These are phyloP conservation scores for Pseudozyma hubeiensis DNA, from an alignment of 1,284 basidiomycete genomes.

Conservation along the genomic window DNA sequence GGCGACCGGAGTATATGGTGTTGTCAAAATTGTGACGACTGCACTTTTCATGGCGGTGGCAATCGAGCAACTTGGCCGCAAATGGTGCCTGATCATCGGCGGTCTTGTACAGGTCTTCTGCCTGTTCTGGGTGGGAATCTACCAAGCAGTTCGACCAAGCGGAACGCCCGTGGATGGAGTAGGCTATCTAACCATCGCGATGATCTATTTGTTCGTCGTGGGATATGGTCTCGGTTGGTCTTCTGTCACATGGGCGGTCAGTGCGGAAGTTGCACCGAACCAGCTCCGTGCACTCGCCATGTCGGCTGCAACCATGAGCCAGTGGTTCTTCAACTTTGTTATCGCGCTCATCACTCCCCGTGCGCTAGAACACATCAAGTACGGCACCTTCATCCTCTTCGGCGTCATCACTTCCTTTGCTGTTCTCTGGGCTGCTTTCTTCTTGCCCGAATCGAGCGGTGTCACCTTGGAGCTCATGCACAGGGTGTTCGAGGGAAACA, in stretches of 20 bases:
- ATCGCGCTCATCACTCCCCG: slow-evolving; percentile 64
- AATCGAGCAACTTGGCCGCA: slow-evolving; percentile 52
- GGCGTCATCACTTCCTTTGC: slow-evolving; percentile 52
- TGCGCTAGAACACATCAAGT: slow-evolving; percentile 60
- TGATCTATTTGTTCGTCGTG: slow-evolving; percentile 47
- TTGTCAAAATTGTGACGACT: slow-evolving; percentile 49
- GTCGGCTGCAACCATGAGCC: slow-evolving; percentile 48
- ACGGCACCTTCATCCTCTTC: slow-evolving; percentile 63
- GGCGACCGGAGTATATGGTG: slow-evolving; percentile 50
- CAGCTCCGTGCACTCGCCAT: slow-evolving; percentile 66
- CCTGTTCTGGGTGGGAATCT: slow-evolving; percentile 48
- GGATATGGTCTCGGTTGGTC: slow-evolving; percentile 46
- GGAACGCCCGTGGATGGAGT: slow-evolving; percentile 37
- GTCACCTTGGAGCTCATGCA: slow-evolving; percentile 63
- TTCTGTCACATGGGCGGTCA: slow-evolving; percentile 54
- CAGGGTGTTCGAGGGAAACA: slow-evolving; percentile 58
- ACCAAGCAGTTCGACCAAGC: slow-evolving; percentile 39
- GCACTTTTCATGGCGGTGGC: slow-evolving; percentile 40
- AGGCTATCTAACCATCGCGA: slow-evolving; percentile 44
- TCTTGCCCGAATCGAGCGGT: slow-evolving; percentile 62
- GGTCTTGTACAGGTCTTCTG: slow-evolving; percentile 43
- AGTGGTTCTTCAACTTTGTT: slow-evolving; percentile 64
- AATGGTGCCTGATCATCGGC: slow-evolving; percentile 50
- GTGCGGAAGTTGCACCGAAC: slow-evolving; percentile 65
- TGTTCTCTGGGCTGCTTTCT: slow-evolving; percentile 61